Evolutionary conservation across 2,329 filamentous ascomycete species (phyloP).

Genomic region (Monosporascus sp.): DNA sequence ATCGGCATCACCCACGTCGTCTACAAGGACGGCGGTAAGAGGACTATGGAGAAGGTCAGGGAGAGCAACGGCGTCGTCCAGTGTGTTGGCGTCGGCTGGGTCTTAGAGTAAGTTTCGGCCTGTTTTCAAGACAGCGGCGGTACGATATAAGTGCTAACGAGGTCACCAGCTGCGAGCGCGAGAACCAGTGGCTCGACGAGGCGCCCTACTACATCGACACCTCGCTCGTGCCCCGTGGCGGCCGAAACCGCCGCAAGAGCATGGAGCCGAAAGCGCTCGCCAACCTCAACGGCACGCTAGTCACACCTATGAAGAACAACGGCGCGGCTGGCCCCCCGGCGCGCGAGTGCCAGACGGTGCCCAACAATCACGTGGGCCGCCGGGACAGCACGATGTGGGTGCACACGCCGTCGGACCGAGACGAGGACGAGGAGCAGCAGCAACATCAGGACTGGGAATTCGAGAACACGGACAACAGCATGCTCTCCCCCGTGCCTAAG

Average conservation of each 20-base stretch:
- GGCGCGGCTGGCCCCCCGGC: slow-evolving; percentile 4
- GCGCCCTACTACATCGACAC: slow-evolving; percentile 64
- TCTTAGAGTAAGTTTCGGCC: slow-evolving; percentile 66
- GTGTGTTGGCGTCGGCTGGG: slow-evolving; percentile 85
- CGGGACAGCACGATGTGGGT: slow-evolving; percentile 53
- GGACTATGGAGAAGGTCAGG: slow-evolving; percentile 76
- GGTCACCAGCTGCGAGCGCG: slow-evolving; percentile 61
- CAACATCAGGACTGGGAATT: slow-evolving; percentile 32
- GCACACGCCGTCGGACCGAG: slow-evolving; percentile 45
- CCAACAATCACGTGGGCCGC: slow-evolving; percentile 45
- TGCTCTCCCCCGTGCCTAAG: slow-evolving; percentile 53
- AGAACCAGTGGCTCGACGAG: slow-evolving; percentile 74
- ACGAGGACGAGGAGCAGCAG: slow-evolving; percentile 25
- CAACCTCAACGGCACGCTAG: slow-evolving; percentile 62
- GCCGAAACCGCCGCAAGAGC: slow-evolving; percentile 68
- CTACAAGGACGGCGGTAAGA: slow-evolving; percentile 79
- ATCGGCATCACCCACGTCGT: slow-evolving; percentile 83
- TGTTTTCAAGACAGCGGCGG: neutral
- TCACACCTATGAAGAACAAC: slow-evolving; percentile 37
- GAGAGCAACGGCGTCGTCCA: slow-evolving; percentile 69
- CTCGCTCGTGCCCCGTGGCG: slow-evolving; percentile 62
- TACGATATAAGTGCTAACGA: slow-evolving; percentile 20
- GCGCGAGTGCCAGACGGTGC: slow-evolving; percentile 35
- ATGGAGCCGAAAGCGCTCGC: slow-evolving; percentile 72
- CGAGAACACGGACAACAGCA: slow-evolving; percentile 33